Percentiles rank a stretch among this genome's conserved stretches.
Evolutionary conservation across 2,329 filamentous ascomycete species (phyloP).

Genomic region (Aspergillus vadensis): DNA sequence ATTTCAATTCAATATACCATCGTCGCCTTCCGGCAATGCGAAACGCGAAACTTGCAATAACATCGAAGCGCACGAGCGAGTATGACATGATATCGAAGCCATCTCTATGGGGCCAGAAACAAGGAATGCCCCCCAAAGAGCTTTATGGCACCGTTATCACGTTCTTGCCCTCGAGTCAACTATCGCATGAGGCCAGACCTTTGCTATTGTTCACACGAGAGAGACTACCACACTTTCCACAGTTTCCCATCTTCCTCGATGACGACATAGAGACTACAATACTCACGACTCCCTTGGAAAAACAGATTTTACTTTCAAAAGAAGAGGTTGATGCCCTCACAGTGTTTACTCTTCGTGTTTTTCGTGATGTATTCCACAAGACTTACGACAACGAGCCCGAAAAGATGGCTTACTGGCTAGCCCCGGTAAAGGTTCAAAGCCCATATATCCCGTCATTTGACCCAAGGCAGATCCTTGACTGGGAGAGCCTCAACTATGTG

Average conservation of each 20-base stretch:
- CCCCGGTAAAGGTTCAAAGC: slow-evolving; percentile 53
- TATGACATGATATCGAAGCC: slow-evolving; percentile 84
- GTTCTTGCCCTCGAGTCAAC: slow-evolving; percentile 57
- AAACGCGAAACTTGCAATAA: slow-evolving; percentile 84
- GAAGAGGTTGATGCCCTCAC: slow-evolving; percentile 60
- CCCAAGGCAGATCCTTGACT: slow-evolving; percentile 46
- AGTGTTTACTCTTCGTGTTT: slow-evolving; percentile 73
- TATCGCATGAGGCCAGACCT: slow-evolving; percentile 63
- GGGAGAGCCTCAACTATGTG: slow-evolving; percentile 40
- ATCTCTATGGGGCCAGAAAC: slow-evolving; percentile 63
- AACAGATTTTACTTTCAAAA: slow-evolving; percentile 37
- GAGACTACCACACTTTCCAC: slow-evolving; percentile 64
- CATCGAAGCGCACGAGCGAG: slow-evolving; percentile 69
- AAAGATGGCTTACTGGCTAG: slow-evolving; percentile 81
- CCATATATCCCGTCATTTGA: slow-evolving; percentile 9
- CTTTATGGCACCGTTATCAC: slow-evolving; percentile 66
- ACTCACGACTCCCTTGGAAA: slow-evolving; percentile 49
- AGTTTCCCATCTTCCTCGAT: slow-evolving; percentile 73
- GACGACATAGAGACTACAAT: slow-evolving; percentile 62
- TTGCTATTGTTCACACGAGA: slow-evolving; percentile 71
- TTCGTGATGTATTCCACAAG: slow-evolving; percentile 88
- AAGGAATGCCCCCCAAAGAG: slow-evolving; percentile 49
- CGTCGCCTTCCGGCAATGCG: slow-evolving; percentile 76
- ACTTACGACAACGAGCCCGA: slow-evolving; percentile 64
- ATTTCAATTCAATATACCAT: slow-evolving; percentile 71